Conservation (phyloP, 2,329 filamentous ascomycete species). For the Alternaria atra region DNA sequence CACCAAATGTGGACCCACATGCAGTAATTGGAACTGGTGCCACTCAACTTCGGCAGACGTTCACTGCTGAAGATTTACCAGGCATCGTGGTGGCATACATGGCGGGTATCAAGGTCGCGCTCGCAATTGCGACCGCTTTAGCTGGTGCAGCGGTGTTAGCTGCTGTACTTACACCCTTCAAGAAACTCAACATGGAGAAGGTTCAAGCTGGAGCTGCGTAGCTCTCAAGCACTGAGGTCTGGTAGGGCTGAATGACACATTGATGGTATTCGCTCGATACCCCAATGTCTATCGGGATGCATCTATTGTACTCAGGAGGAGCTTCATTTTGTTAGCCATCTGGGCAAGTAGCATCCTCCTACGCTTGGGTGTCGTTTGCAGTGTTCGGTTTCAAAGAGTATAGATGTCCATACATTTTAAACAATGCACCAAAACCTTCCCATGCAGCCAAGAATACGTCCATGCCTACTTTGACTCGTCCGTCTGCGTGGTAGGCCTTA, state of each 20-base stretch:
- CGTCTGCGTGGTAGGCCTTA: background rate
- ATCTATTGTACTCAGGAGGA: background rate
- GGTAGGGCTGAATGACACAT: background rate
- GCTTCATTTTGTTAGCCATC: too few species aligned
- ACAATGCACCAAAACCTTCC: background rate
- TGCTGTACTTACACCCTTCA: background rate
- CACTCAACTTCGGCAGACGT: constrained; percentile 45
- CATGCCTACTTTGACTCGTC: background rate
- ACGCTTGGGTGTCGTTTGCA: too few species aligned
- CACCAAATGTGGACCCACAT: constrained; percentile 30
- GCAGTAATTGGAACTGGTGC: constrained; percentile 53
- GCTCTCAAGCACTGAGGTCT: background rate
- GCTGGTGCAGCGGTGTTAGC: constrained; percentile 1
- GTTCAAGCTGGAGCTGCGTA: constrained; percentile 3
- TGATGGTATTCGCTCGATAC: background rate
- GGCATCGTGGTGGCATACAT: constrained; percentile 21
- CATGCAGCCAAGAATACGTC: background rate
- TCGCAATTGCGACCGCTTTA: constrained; percentile 15
- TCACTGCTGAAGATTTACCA: constrained; percentile 9
- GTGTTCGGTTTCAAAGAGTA: too few species aligned
- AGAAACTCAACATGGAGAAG: constrained; percentile 4
- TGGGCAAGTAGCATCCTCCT: too few species aligned
- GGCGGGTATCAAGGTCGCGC: constrained; percentile 16
- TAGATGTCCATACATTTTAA: background rate
- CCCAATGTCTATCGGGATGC: background rate